Percentiles rank a stretch among this genome's conserved stretches.
Conservation (phyloP, 169 alveolate species). For the Eimeria falciformis region DNA sequence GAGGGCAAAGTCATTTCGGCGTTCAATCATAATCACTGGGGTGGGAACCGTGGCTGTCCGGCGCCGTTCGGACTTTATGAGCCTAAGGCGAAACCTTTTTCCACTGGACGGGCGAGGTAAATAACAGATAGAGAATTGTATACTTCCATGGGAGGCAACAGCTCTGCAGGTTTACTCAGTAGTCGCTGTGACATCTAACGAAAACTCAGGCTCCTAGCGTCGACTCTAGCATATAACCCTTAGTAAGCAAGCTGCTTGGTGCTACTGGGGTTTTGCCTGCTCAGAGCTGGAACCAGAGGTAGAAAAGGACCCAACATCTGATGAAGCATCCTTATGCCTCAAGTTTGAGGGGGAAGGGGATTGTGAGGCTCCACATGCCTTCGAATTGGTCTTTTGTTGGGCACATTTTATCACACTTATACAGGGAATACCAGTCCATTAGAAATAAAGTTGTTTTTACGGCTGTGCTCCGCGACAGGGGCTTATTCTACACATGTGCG, state of each 20-base stretch:
- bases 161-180: too few relatives aligned
- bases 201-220: too few relatives aligned
- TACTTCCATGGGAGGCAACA: too few relatives aligned
- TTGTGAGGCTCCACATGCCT: slow-evolving; percentile 5
- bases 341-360: slow-evolving; percentile 16
- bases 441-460: not conserved
- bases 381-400: not conserved
- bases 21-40: slow-evolving; percentile 43
- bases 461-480: not conserved
- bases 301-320: not conserved
- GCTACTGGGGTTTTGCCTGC: not conserved
- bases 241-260: too few relatives aligned
- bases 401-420: not conserved
- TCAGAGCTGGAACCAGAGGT: not conserved
- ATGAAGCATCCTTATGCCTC: not conserved
- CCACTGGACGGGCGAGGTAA: too few relatives aligned
- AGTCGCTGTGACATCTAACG: too few relatives aligned
- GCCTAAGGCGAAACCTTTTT: too few relatives aligned
- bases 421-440: not conserved
- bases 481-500: not conserved
- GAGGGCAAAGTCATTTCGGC: not conserved
- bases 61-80: not conserved
- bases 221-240: too few relatives aligned
- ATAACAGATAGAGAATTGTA: too few relatives aligned
- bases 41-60: slow-evolving; percentile 51